Percentiles rank a stretch among this genome's conserved stretches.
These are phyloP conservation scores for Chalaropsis ovoidea DNA, from an alignment of 2,329 filamentous ascomycete genomes.

Conservation along the genomic window DNA sequence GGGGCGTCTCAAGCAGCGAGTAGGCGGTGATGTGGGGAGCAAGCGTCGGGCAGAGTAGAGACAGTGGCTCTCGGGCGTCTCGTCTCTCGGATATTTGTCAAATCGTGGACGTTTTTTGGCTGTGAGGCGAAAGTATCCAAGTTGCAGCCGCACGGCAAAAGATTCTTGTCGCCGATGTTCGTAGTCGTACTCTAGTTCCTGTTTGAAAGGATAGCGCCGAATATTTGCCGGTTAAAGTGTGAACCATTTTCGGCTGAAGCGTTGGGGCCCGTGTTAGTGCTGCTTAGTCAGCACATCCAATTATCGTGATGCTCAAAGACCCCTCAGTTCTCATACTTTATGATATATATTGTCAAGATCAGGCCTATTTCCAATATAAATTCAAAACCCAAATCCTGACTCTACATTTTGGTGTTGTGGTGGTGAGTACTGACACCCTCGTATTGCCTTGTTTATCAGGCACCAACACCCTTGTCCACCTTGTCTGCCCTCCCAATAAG, in stretches of 20 bases:
- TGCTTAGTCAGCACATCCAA: not conserved
- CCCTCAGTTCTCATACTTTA: no score
- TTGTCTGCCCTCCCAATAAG: not conserved
- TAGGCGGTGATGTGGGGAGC: not conserved
- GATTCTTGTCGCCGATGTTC: constrained; percentile 10
- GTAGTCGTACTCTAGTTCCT: not conserved
- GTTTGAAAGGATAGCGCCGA: not conserved
- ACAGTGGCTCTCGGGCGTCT: not conserved
- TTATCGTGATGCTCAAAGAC: no score
- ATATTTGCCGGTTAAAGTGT: not conserved
- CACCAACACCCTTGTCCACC: constrained; percentile 5
- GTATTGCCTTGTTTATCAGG: constrained; percentile 5
- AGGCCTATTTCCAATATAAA: no score
- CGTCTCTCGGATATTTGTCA: not conserved
- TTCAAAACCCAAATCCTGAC: no score
- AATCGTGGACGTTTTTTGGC: not conserved
- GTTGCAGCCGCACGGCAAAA: constrained; percentile 6
- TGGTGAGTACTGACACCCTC: no score
- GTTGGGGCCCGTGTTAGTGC: not conserved
- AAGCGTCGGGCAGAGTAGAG: not conserved
- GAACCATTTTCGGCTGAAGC: not conserved
- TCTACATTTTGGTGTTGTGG: no score
- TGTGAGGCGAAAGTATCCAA: not conserved
- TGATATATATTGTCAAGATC: no score
- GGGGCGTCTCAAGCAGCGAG: not conserved